Conservation (phyloP, 192 early-diverging fungal genomes). For the Podila clonocystis region DNA sequence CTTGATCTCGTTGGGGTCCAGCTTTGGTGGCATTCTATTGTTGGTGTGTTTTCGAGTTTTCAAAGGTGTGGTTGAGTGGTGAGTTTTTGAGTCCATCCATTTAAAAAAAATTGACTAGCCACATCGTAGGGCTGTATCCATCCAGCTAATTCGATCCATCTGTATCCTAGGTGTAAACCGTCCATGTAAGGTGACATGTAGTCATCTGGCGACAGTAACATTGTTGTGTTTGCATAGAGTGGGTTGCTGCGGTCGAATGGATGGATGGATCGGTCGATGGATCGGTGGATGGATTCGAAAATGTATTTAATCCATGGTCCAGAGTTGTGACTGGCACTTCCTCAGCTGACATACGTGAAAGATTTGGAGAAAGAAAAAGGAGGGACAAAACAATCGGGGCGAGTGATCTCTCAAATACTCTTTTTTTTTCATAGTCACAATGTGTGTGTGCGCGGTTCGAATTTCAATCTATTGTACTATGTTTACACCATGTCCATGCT, state of each 20-base stretch:
- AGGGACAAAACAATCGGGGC: background rate
- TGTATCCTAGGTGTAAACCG: background rate
- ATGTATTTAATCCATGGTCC: background rate
- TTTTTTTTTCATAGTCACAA: background rate
- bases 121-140: no score
- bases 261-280: background rate
- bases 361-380: conserved; percentile 6
- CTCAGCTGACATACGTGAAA: conserved; percentile 8
- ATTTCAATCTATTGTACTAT: background rate
- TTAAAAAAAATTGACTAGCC: background rate
- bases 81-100: background rate
- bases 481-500: conserved; percentile 5
- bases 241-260: conserved; percentile 11
- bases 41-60: background rate
- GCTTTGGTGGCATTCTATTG: conserved; percentile 86
- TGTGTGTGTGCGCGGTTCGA: background rate
- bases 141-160: no score
- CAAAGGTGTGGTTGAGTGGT: background rate
- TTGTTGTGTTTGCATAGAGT: no score
- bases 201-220: no score
- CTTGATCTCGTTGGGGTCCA: conserved; percentile 83
- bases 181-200: background rate
- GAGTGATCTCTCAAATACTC: background rate
- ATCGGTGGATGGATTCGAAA: background rate
- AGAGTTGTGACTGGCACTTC: background rate